phyloP scores from a whole-genome alignment of 208 protist species.

The Tritrichomonas foetus region DNA sequence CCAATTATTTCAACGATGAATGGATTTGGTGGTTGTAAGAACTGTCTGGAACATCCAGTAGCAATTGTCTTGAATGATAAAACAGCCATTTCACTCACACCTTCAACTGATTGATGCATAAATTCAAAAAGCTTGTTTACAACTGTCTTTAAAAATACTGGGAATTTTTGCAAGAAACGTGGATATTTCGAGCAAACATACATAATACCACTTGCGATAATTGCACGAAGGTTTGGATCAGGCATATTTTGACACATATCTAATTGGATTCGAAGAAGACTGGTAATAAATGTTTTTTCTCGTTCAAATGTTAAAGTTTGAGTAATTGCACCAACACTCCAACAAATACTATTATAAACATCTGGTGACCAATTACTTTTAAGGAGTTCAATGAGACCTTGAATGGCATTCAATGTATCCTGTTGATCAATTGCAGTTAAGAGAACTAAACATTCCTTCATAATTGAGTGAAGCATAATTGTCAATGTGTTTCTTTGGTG shows the following conservation, averaged over 20 bases:
- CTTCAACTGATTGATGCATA: not conserved
- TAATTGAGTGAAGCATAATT: not conserved
- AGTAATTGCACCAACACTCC: not conserved
- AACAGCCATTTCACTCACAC: slow-evolving; percentile 27
- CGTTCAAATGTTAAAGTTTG: not conserved
- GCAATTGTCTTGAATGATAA: not conserved
- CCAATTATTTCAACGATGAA: not conserved
- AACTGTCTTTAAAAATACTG: not conserved
- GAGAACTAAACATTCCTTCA: not conserved
- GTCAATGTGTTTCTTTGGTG: not conserved
- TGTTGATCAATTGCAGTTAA: not conserved
- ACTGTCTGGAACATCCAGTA: not conserved
- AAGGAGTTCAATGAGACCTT: not conserved
- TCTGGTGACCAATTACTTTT: not conserved
- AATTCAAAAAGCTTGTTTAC: not conserved
- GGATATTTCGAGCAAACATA: not conserved
- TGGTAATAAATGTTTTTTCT: not conserved
- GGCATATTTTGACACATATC: not conserved
- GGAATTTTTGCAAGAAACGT: not conserved
- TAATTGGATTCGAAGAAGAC: not conserved
- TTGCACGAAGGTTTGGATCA: not conserved
- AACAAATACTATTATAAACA: not conserved
- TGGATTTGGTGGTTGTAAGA: not conserved
- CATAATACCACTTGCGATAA: not conserved
- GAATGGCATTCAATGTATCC: not conserved